These are phyloP conservation scores for Phoma herbarum DNA, from an alignment of 2,329 filamentous ascomycete species.

Conservation along the genomic window DNA sequence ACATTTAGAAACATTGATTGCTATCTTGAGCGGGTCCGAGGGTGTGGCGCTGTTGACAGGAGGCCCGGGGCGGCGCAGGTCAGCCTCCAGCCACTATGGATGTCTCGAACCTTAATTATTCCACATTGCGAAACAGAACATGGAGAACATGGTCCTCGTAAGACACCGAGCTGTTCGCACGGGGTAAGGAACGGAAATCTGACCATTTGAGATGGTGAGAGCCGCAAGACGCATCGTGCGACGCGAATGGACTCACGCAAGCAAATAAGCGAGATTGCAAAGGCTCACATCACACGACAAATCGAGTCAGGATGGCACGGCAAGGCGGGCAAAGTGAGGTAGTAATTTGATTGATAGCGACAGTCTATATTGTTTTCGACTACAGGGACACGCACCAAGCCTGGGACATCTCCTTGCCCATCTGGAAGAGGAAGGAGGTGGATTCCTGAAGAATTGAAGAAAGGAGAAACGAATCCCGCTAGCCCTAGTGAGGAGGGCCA, in stretches of 20 bases:
- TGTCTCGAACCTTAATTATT: slow-evolving; percentile 16
- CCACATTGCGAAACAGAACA: slow-evolving; percentile 13
- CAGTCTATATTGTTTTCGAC: slow-evolving; percentile 24
- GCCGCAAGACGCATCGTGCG: slow-evolving; percentile 15
- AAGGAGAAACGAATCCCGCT: slow-evolving; percentile 34
- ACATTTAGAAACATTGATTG: neutral
- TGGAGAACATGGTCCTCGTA: slow-evolving; percentile 16
- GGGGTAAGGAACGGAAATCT: slow-evolving; percentile 2
- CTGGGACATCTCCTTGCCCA: slow-evolving; percentile 20
- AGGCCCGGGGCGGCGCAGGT: slow-evolving; percentile 13
- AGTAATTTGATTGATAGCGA: slow-evolving; percentile 21
- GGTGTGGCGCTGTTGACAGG: slow-evolving; percentile 17
- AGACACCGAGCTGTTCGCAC: slow-evolving; percentile 10
- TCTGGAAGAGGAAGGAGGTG: slow-evolving; percentile 17
- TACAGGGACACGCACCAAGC: slow-evolving; percentile 20
- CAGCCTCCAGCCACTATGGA: neutral
- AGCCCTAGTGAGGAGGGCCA: slow-evolving; percentile 27
- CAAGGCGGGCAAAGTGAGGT: slow-evolving; percentile 5
- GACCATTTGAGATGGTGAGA: slow-evolving; percentile 2
- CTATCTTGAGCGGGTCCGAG: slow-evolving; percentile 2
- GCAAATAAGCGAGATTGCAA: slow-evolving; percentile 20
- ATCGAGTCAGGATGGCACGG: slow-evolving; percentile 14
- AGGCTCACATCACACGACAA: slow-evolving; percentile 12
- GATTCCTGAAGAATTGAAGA: slow-evolving; percentile 24
- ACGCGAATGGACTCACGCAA: slow-evolving; percentile 8